phyloP scores from a whole-genome alignment of 2,329 filamentous ascomycete species.

The Fusarium sp. region DNA sequence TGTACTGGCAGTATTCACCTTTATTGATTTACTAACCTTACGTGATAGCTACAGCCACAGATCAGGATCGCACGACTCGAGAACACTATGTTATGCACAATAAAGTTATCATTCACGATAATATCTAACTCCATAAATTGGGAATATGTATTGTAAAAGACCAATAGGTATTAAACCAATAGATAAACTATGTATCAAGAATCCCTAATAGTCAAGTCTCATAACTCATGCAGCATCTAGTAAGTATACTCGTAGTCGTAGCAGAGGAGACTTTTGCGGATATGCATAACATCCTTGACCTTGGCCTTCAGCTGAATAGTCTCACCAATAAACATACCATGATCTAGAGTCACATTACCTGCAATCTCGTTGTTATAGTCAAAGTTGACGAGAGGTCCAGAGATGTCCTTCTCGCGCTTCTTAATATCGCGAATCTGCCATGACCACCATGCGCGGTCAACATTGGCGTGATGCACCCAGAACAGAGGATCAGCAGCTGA shows the following conservation, averaged over 20 bases:
- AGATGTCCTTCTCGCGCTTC: slow-evolving; percentile 21
- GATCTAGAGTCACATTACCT: slow-evolving; percentile 6
- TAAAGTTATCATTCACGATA: too few species aligned
- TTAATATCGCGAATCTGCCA: slow-evolving; percentile 26
- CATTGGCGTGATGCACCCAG: slow-evolving; percentile 46
- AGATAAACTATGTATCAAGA: background rate
- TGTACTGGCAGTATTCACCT: too few species aligned
- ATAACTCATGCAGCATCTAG: background rate
- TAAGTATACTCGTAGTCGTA: slow-evolving; percentile 24
- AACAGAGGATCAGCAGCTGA: slow-evolving; percentile 42
- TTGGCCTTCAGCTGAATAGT: slow-evolving; percentile 15
- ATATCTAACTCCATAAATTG: too few species aligned
- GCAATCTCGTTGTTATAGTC: slow-evolving; percentile 20
- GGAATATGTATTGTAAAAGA: background rate
- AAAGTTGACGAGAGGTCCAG: slow-evolving; percentile 24
- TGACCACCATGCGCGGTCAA: slow-evolving; percentile 44
- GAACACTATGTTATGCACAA: too few species aligned
- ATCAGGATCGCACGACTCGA: too few species aligned
- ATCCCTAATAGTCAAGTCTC: background rate
- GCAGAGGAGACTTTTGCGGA: slow-evolving; percentile 11
- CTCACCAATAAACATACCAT: slow-evolving; percentile 5
- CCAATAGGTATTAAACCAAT: background rate
- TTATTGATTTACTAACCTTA: too few species aligned
- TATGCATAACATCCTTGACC: slow-evolving; percentile 24
- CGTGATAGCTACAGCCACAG: too few species aligned